A percentile compares a stretch with the other conserved stretches of the same genome.
These are phyloP conservation scores for Megacollybia platyphylla DNA, from an alignment of 1,284 basidiomycete species.

Conservation along the genomic window DNA sequence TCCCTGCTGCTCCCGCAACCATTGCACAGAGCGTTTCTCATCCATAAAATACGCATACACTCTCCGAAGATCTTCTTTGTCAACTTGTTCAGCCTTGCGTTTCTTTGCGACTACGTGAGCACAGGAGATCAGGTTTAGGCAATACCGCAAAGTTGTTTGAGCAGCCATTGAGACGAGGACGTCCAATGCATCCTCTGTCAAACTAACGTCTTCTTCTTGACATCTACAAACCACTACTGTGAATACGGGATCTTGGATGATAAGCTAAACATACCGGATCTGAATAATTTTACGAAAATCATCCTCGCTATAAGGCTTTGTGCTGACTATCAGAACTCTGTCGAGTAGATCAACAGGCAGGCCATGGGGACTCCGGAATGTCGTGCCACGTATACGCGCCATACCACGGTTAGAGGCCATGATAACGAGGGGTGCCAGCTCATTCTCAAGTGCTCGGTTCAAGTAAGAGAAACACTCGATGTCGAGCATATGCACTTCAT, in stretches of 20 bases:
- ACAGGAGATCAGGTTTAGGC: slow-evolving; percentile 87
- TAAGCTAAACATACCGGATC: slow-evolving; percentile 54
- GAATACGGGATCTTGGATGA: slow-evolving; percentile 2
- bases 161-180: slow-evolving; percentile 79
- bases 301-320: slow-evolving; percentile 75
- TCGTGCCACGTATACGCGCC: slow-evolving; percentile 90
- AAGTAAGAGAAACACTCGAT: slow-evolving; percentile 99
- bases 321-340: slow-evolving; percentile 91
- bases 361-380: slow-evolving; percentile 89
- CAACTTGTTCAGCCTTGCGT: slow-evolving; percentile 66
- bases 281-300: slow-evolving; percentile 89
- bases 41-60: slow-evolving; percentile 92
- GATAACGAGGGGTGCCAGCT: slow-evolving; percentile 89
- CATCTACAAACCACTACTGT: slow-evolving; percentile 36
- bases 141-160: slow-evolving; percentile 82
- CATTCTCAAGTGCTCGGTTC: slow-evolving; percentile 90
- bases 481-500: slow-evolving; percentile 98
- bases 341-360: slow-evolving; percentile 92
- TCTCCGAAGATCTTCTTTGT: slow-evolving; percentile 73
- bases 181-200: slow-evolving; percentile 62
- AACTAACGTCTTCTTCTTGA: slow-evolving; percentile 92
- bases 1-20: slow-evolving; percentile 81
- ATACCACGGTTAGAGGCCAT: slow-evolving; percentile 98
- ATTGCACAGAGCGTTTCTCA: slow-evolving; percentile 89
- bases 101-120: slow-evolving; percentile 76